Percentiles rank a stretch among this genome's conserved stretches.
Conservation (phyloP, 2,329 filamentous ascomycete genomes). For the Cyclaneusma minus region DNA sequence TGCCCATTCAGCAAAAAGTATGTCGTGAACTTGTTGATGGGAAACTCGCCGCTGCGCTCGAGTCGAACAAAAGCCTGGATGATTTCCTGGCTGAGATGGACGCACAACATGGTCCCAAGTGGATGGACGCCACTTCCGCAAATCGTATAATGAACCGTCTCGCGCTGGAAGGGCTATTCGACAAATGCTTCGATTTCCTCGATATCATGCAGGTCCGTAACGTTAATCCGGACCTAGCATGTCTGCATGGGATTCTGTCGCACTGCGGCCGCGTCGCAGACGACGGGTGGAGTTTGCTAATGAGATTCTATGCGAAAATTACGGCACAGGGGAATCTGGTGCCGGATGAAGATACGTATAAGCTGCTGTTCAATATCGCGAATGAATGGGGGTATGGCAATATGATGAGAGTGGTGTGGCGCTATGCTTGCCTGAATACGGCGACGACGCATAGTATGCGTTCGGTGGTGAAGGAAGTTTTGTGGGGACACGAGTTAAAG, state of each 20-base stretch:
- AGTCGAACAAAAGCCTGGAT: constrained; percentile 17
- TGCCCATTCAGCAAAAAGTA: constrained; percentile 4
- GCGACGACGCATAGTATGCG: constrained; percentile 19
- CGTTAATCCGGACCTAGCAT: constrained; percentile 6
- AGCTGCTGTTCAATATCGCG: constrained; percentile 25
- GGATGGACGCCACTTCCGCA: constrained; percentile 20
- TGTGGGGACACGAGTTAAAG: constrained; percentile 6
- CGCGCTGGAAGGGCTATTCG: constrained; percentile 9
- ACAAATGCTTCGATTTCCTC: constrained; percentile 10
- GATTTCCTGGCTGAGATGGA: constrained; percentile 23
- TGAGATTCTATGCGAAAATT: constrained; percentile 6
- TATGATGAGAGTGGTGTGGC: constrained; percentile 28
- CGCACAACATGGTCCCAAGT: constrained; percentile 19
- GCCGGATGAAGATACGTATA: constrained; percentile 14
- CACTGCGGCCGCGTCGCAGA: constrained; percentile 10
- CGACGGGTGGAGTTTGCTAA: constrained; percentile 8
- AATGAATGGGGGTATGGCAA: constrained; percentile 23
- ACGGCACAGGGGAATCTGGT: constrained; percentile 3
- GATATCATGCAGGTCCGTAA: constrained; percentile 10
- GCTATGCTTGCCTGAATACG: constrained; percentile 26
- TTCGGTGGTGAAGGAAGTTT: neutral
- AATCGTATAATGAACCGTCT: constrained; percentile 23
- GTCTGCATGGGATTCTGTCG: constrained; percentile 10
- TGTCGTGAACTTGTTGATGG: constrained; percentile 6
- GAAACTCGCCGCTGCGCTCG: constrained; percentile 9